Conservation (phyloP, 805 yeast genomes). For the Metschnikowia picachoensis region DNA sequence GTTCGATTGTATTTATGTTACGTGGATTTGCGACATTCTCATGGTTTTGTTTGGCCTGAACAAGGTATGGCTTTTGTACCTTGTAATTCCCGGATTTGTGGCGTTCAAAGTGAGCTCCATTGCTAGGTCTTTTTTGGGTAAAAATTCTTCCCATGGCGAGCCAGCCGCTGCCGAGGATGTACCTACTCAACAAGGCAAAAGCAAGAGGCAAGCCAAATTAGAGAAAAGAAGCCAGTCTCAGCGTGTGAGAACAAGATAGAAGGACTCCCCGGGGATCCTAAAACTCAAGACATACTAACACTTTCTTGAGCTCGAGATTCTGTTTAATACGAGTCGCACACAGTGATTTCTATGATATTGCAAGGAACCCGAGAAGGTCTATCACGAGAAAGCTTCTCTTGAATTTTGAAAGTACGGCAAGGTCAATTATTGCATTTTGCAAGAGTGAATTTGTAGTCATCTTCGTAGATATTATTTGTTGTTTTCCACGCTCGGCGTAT, state of each 20-base stretch:
- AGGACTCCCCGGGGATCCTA: no score
- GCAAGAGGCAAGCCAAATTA: constrained; percentile 18
- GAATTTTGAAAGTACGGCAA: no score
- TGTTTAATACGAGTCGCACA: no score
- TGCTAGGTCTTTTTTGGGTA: constrained; percentile 20
- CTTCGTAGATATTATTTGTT: no score
- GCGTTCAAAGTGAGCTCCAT: constrained; percentile 43
- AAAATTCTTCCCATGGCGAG: constrained; percentile 3
- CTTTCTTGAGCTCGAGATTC: no score
- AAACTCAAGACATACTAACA: no score
- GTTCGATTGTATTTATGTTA: constrained; percentile 65
- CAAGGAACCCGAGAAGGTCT: no score
- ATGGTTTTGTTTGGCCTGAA: constrained; percentile 53
- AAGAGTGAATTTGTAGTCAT: no score
- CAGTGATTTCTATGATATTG: no score
- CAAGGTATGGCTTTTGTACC: constrained; percentile 55
- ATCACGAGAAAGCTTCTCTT: no score
- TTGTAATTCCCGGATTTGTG: constrained; percentile 52
- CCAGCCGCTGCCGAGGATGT: not conserved
- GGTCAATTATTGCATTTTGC: no score
- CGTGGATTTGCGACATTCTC: constrained; percentile 54
- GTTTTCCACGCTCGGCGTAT: no score
- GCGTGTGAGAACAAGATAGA: constrained; percentile 4
- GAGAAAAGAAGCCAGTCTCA: constrained; percentile 13
- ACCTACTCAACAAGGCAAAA: constrained; percentile 8